These are phyloP conservation scores for Phragmites australis DNA, from an alignment of 176 grass and related monocot genomes.

Conservation along the genomic window DNA sequence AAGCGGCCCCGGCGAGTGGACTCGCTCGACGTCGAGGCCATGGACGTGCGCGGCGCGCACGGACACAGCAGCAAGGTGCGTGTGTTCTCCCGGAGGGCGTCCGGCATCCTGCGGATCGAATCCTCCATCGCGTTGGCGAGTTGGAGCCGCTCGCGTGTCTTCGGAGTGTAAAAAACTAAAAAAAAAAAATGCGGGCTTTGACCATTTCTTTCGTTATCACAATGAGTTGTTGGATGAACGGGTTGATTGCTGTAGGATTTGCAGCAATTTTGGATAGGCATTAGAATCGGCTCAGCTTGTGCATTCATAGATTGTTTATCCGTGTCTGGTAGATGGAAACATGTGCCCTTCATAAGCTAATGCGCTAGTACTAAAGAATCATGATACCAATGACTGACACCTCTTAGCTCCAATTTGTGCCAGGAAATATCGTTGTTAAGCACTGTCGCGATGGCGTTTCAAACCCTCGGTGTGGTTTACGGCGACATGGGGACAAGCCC, in stretches of 20 bases:
- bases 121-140: not conserved
- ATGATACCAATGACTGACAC: conserved; percentile 22
- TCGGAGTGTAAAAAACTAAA: not conserved
- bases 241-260: not conserved
- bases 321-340: not conserved
- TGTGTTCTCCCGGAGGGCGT: not conserved
- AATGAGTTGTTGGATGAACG: not conserved
- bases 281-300: not conserved
- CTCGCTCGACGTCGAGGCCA: conserved; percentile 89
- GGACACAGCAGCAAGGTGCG: conserved; percentile 59
- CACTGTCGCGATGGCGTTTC: conserved; percentile 86
- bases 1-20: conserved; percentile 73
- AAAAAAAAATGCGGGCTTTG: not conserved
- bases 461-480: conserved; percentile 94
- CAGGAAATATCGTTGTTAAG: conserved; percentile 73
- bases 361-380: not conserved
- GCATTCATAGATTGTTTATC: not conserved
- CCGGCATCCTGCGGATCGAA: not conserved
- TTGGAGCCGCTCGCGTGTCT: not conserved
- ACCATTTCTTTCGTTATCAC: not conserved
- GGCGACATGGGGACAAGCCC: conserved; percentile 98
- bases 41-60: conserved; percentile 66
- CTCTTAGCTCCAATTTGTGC: conserved; percentile 2
- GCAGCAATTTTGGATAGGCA: not conserved
- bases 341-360: not conserved